Conservation (phyloP, 768 basidiomycete genomes). For the Trametes gibbosa region DNA sequence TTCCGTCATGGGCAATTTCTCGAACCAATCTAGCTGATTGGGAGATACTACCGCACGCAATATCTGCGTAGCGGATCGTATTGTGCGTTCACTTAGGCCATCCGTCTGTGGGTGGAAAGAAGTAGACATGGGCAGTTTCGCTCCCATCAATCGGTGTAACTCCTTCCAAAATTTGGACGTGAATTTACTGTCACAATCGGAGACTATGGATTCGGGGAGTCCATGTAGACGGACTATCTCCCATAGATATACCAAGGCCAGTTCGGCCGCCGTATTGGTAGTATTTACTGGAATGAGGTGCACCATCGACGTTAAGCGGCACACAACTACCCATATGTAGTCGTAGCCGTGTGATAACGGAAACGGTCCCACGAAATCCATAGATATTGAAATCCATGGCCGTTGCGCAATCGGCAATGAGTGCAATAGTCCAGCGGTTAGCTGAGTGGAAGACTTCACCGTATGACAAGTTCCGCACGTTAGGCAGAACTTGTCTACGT, state of each 20-base stretch:
- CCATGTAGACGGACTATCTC: conserved; percentile 26
- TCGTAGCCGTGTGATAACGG: conserved; percentile 28
- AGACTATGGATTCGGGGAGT: conserved; percentile 26
- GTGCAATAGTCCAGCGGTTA: conserved; percentile 31
- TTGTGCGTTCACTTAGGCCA: conserved; percentile 27
- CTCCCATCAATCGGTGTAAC: conserved; percentile 19
- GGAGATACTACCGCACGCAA: too few species aligned
- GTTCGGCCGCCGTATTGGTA: conserved; percentile 13
- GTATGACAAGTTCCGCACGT: conserved; percentile 24
- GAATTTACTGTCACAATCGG: conserved; percentile 34
- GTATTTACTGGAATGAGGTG: conserved; percentile 18
- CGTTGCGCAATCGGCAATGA: conserved; percentile 26
- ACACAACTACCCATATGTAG: conserved; percentile 27
- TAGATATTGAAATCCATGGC: conserved; percentile 38
- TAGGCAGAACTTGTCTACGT: conserved; percentile 22
- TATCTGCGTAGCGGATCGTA: too few species aligned
- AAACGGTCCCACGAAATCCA: conserved; percentile 41
- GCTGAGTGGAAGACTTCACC: conserved; percentile 12
- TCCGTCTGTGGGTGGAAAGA: too few species aligned
- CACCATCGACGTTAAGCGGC: conserved; percentile 21
- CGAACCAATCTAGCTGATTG: too few species aligned
- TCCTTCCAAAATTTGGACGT: conserved; percentile 36
- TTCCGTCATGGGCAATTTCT: too few species aligned
- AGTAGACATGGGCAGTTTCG: conserved; percentile 28
- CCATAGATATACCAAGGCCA: conserved; percentile 15